A percentile compares a stretch with the other conserved stretches of the same genome.
These are phyloP conservation scores for Lepidium campestre DNA, from an alignment of 441 rosid genomes.

Conservation along the genomic window DNA sequence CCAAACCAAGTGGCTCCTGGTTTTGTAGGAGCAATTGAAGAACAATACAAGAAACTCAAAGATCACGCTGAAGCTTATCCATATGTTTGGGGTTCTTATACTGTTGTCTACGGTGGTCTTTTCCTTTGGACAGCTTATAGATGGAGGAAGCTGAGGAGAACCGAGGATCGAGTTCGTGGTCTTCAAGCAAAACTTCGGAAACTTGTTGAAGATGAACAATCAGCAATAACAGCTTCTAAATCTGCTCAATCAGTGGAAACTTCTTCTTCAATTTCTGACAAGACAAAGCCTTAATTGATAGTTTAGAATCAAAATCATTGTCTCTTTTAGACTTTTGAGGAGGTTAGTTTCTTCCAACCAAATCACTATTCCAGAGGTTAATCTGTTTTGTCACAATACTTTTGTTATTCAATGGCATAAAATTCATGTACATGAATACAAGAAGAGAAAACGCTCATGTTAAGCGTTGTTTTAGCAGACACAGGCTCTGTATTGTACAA, in stretches of 20 bases:
- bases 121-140: slow-evolving; percentile 68
- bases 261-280: slow-evolving; percentile 29
- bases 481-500: not conserved
- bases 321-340: not conserved
- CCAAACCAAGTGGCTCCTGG: slow-evolving; percentile 30
- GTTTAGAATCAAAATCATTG: slow-evolving; percentile 1
- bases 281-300: not conserved
- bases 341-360: slow-evolving; percentile 6
- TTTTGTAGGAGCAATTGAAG: slow-evolving; percentile 40
- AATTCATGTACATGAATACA: slow-evolving; percentile 7
- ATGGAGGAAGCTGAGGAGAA: slow-evolving; percentile 82
- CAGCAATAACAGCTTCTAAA: slow-evolving; percentile 35
- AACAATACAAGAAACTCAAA: slow-evolving; percentile 53
- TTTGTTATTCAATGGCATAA: not conserved
- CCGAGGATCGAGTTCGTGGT: slow-evolving; percentile 80
- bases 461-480: not conserved
- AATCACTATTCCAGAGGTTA: not conserved
- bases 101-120: slow-evolving; percentile 76
- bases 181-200: slow-evolving; percentile 64
- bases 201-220: slow-evolving; percentile 49
- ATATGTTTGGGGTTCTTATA: slow-evolving; percentile 86
- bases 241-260: slow-evolving; percentile 29
- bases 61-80: slow-evolving; percentile 89
- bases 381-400: not conserved
- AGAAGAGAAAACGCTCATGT: not conserved